Evolutionary conservation across 108 stramenopile genomes (phyloP).

Genomic region (Fragilariopsis cylindrus): DNA sequence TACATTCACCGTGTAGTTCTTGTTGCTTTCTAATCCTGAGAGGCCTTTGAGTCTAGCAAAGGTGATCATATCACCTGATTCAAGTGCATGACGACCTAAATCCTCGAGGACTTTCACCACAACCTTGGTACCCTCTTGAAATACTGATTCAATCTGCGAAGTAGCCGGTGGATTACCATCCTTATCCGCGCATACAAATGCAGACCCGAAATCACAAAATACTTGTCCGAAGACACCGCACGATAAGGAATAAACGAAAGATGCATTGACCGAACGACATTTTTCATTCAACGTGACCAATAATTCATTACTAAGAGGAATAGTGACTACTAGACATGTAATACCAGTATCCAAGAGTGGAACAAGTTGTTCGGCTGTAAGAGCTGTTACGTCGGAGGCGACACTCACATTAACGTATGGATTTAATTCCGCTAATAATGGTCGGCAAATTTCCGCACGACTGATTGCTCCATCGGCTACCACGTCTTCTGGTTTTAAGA

Average conservation of each 20-base stretch:
- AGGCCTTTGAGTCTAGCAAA: slow-evolving; percentile 89
- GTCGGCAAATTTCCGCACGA: slow-evolving; percentile 61
- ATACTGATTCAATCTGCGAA: slow-evolving; percentile 86
- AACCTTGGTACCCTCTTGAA: slow-evolving; percentile 63
- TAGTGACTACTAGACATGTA: slow-evolving; percentile 62
- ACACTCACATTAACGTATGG: slow-evolving; percentile 82
- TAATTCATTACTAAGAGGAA: slow-evolving; percentile 65
- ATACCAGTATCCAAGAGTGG: slow-evolving; percentile 55
- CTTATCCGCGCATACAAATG: slow-evolving; percentile 87
- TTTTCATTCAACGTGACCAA: slow-evolving; percentile 71
- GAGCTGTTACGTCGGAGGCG: slow-evolving; percentile 49
- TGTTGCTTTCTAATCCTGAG: slow-evolving; percentile 59
- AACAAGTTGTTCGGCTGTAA: slow-evolving; percentile 50
- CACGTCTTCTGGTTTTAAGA: slow-evolving; percentile 48
- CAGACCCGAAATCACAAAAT: slow-evolving; percentile 97
- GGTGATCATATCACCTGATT: slow-evolving; percentile 91
- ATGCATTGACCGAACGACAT: slow-evolving; percentile 63
- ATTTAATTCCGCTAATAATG: slow-evolving; percentile 79
- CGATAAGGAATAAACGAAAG: slow-evolving; percentile 80
- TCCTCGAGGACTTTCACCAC: slow-evolving; percentile 96
- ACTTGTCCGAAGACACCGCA: slow-evolving; percentile 87
- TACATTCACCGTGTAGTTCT: slow-evolving; percentile 74
- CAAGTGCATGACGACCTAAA: slow-evolving; percentile 94
- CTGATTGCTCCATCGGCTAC: slow-evolving; percentile 15
- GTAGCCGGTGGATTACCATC: slow-evolving; percentile 92